Conservation (phyloP, 768 basidiomycete species). For the Podaxis sp. region DNA sequence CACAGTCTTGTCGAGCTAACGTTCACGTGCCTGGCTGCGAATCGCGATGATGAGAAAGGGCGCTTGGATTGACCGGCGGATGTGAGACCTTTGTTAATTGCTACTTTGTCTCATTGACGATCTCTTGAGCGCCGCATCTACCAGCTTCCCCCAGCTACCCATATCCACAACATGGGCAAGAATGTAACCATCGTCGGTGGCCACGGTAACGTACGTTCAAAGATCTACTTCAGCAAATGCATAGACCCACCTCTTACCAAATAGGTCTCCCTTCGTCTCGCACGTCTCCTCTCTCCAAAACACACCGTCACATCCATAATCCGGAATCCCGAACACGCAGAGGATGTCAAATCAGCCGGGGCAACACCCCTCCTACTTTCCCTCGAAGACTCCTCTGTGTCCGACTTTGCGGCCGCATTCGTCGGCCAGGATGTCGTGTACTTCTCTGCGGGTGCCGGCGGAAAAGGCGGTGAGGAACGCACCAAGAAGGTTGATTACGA, state of each 20-base stretch:
- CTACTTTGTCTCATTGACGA: neutral
- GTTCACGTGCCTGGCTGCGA: too few relatives aligned
- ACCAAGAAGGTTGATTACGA: constrained; percentile 58
- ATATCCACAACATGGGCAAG: constrained; percentile 17
- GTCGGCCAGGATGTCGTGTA: constrained; percentile 38
- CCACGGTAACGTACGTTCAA: constrained; percentile 29
- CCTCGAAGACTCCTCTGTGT: constrained; percentile 45
- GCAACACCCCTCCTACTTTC: constrained; percentile 51
- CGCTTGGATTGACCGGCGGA: too few relatives aligned
- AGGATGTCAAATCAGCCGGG: constrained; percentile 38
- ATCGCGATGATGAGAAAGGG: too few relatives aligned
- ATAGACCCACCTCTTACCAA: neutral
- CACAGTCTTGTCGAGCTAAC: too few relatives aligned
- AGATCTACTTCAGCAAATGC: neutral
- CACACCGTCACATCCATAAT: constrained; percentile 54
- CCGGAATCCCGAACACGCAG: constrained; percentile 39
- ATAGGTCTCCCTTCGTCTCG: constrained; percentile 45
- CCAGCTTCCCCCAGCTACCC: neutral
- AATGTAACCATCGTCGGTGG: constrained; percentile 50
- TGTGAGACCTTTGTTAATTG: too few relatives aligned
- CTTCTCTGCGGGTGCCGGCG: constrained; percentile 50
- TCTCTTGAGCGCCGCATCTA: neutral
- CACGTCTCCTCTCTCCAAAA: constrained; percentile 39
- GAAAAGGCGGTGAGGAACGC: constrained; percentile 50
- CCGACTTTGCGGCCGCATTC: constrained; percentile 44